Base-by-base conservation (phyloP, 75 land plant species). In the Isoetes taiwanensis region DNA sequence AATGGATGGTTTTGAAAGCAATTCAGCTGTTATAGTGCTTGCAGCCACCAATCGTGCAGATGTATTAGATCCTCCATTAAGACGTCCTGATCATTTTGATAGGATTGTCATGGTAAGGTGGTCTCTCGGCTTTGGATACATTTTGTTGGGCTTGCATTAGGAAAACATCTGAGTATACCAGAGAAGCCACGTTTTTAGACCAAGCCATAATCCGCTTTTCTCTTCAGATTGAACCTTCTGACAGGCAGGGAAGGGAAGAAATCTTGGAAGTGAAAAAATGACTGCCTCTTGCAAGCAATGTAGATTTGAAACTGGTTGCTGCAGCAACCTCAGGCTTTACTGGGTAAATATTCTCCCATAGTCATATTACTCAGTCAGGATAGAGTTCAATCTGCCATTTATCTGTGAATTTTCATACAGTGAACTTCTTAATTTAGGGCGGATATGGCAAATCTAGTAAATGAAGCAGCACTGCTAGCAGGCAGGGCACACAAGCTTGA, bases 1-100 rank as follows among this genome's bases (percentile, higher is more conserved):
- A 55, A 74, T 93, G 80, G 98, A 93, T 72, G 98, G 98, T 16
- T 93, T 93, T 79, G 98, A 93, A 43, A 86, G 94, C 63, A 84
- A 72, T 23, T 79, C 98, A 37, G 84, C 95, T 27, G 98, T 93
- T 3, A 93, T 93, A 43, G 98, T 93, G 53, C 88, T 93, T 68
- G 98, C 86, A 66, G 98, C 98, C 24, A 93, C 98, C 29, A 93
- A 93, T 61, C 76, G 98, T 3, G 73, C 96, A 34, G 98, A 93
- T 80, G 98, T 93, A 16, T 56, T 93, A 41, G 98, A 93, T 38
- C 95, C 98, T 55, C 95, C 98, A 56, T 76, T 93, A 32, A 76
- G 95, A 12, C 76, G 98, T n/a, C 96, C 98, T 48, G 98, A 95
- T 31, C 86, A 95, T 70, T 93, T 93, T 80, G 98, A 93, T 75